Evolutionary conservation across 106 monocot species (phyloP), one percentile per base, ranked within the genome.

Genomic region (Alisma plantagoaquatica): DNA sequence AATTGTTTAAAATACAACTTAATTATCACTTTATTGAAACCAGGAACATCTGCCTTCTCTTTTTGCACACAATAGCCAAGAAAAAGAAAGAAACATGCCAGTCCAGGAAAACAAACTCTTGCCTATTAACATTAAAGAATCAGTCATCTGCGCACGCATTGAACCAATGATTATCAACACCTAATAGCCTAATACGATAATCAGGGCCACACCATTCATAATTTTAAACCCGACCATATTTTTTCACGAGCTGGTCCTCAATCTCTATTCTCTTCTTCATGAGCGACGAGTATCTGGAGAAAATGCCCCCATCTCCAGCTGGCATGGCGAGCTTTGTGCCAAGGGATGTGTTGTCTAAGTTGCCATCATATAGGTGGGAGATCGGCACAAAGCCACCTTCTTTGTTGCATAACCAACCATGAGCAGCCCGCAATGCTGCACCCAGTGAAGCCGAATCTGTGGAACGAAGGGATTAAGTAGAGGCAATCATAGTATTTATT

Each of bases 381-480:
- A 89, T 84, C 2, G 84, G 84, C 21, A 96, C 76, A n/a, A 96
- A 96, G 18, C 30, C 23, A 2, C 84, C 73, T 65, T 75, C 84
- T 49, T 78, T 66, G 41, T 88, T 66, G 73, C 96, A 96, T 25
- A 89, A 33, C 96, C 96, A 96, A 21, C 96, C 96, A 63, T 96
- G 96, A 21, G 96, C 96, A 10, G 96, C 96, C 62, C 96, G 70
- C 31, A 89, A 18, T 8, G 96, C 96, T 23, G 96, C 96, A 23
- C 96, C 96, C 54, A 96, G 55, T 1, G 96, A 96, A 45, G 96
- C 96, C 28, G 96, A 96, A 73, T 96, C 94, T 96, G 75, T 20
- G 43, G 17, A 27, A 8, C 1, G 2, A n/a, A 27, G 31, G 14
- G 19, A 30, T 31, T 10, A 31, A 31, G 7, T 7, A 22, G 1